Conservation (phyloP, 768 basidiomycete genomes). For the Naganishia friedmannii region DNA sequence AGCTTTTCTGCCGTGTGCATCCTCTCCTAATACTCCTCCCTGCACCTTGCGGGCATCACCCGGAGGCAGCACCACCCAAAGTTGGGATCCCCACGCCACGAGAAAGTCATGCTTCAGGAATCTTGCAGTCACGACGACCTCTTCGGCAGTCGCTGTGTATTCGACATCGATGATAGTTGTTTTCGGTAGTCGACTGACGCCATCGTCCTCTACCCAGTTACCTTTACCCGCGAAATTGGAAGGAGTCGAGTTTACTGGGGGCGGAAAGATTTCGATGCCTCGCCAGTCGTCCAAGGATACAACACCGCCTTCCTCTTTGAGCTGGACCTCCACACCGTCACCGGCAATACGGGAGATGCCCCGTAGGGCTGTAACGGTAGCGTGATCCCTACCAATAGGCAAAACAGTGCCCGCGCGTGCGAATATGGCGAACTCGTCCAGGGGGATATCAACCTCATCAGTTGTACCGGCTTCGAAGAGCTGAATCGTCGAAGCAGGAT, state of each 20-base stretch:
- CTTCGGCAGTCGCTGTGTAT: slow-evolving; percentile 34
- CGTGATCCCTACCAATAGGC: slow-evolving; percentile 45
- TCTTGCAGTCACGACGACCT: slow-evolving; percentile 36
- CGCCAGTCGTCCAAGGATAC: slow-evolving; percentile 51
- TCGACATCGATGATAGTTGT: slow-evolving; percentile 39
- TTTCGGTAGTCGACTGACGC: slow-evolving; percentile 40
- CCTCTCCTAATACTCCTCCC: slow-evolving; percentile 34
- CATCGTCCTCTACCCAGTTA: slow-evolving; percentile 52
- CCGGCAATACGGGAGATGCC: slow-evolving; percentile 42
- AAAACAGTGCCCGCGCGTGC: slow-evolving; percentile 48
- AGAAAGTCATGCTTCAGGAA: slow-evolving; percentile 41
- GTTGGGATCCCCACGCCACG: slow-evolving; percentile 40
- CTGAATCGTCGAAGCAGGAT: not conserved
- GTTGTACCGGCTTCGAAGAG: slow-evolving; percentile 37
- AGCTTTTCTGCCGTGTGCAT: slow-evolving; percentile 33
- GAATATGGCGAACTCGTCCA: slow-evolving; percentile 48
- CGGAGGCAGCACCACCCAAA: slow-evolving; percentile 42
- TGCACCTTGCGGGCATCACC: slow-evolving; percentile 41
- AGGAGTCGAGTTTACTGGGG: slow-evolving; percentile 27
- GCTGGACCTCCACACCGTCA: slow-evolving; percentile 40
- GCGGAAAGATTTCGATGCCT: slow-evolving; percentile 50
- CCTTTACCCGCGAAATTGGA: slow-evolving; percentile 13
- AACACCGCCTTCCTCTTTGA: slow-evolving; percentile 38
- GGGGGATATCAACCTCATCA: slow-evolving; percentile 39
- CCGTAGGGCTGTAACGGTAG: slow-evolving; percentile 43